Evolutionary conservation across 164 flowering plant genomes (phyloP), one percentile per base, ranked within the genome.

Genomic region (Magnolia sinica): DNA sequence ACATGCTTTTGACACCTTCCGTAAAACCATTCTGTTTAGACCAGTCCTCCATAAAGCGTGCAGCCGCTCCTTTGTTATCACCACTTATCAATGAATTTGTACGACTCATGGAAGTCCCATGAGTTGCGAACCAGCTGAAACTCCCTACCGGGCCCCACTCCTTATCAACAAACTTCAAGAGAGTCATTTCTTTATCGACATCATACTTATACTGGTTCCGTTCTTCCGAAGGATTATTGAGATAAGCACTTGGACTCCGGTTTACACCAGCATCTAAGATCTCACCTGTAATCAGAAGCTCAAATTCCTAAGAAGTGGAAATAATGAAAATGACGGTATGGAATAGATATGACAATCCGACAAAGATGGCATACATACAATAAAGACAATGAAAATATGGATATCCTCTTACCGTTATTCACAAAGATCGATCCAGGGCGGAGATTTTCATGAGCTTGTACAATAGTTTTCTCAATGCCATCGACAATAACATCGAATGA

Each of bases 41-140:
- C 99, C 98, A 96, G 79, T 96, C 99, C 80, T 96, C 99, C 98
- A 94, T 94, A 82, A 96, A 92, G 74, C 99, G 88, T 49, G 99
- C 98, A 78, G 98, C 99, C 49, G 98, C 94, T 61, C 98, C 99
- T 86, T 96, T 94, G 83, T 96, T 96, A 85, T 96, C 99, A 71
- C 99, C 99, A 83, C 99, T 96, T 51, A 96, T 90, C 88, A 96
- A 84, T 70, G 90, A 83, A 74, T 96, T 96, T 80, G 98, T 91
- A 64, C 98, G 97, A 82, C 99, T 92, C 99, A 96, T 96, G 37
- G 99, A 96, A 76, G 99, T 96, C 73, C 99, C 99, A 87, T 96
- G 98, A 75, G 99, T 96, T 69, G 99, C 96, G 88, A 96, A 94
- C 99, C 98, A 94, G 85, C 91, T 94, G 77, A 96, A 96, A 87